These are phyloP conservation scores for Alternaria ethzedia DNA, from an alignment of 2,329 filamentous ascomycete species.

Conservation along the genomic window DNA sequence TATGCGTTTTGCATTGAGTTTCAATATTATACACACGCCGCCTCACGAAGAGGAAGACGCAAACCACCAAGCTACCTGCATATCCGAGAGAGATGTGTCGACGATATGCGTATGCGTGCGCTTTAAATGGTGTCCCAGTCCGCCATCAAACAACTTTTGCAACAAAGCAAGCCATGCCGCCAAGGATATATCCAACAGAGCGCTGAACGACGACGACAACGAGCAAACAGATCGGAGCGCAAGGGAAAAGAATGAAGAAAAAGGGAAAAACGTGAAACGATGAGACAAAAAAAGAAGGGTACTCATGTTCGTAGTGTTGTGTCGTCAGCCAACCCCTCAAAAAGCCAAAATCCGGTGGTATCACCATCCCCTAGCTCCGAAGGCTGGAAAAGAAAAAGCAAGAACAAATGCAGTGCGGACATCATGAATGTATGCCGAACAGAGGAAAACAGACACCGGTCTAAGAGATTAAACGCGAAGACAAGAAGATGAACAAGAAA, in stretches of 20 bases:
- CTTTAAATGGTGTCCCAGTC: neutral
- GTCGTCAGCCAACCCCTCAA: constrained; percentile 15
- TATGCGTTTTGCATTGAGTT: constrained; percentile 1
- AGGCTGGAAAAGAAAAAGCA: neutral
- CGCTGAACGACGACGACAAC: neutral
- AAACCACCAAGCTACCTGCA: neutral
- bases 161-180: neutral
- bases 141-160: constrained; percentile 1
- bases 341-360: constrained; percentile 20
- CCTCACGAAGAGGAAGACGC: neutral
- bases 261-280: constrained; percentile 5
- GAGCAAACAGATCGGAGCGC: neutral
- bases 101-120: neutral
- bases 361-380: constrained; percentile 12
- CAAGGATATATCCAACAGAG: constrained; percentile 1
- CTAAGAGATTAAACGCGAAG: constrained; percentile 33
- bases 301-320: constrained; percentile 26
- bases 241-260: neutral
- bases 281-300: constrained; percentile 14
- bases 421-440: constrained; percentile 19
- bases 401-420: constrained; percentile 28
- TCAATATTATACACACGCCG: neutral
- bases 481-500: constrained; percentile 27
- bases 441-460: constrained; percentile 23
- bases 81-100: neutral